Percentiles rank a stretch among this genome's conserved stretches.
Evolutionary conservation across 306 rosid species (phyloP).

Genomic region (Corylus americana): DNA sequence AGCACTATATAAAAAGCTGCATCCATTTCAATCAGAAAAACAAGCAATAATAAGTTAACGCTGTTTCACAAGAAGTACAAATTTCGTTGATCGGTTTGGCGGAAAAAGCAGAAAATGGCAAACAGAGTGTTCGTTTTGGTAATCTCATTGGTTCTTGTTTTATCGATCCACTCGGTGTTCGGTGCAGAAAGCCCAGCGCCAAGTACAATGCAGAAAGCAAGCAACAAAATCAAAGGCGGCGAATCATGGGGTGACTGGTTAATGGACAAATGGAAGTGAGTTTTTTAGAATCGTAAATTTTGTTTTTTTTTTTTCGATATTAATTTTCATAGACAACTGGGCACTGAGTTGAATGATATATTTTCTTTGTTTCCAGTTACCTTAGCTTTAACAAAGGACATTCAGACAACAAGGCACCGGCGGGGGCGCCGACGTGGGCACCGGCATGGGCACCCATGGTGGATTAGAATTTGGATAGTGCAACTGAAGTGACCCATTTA

Average conservation of each 20-base stretch:
- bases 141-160: slow-evolving; percentile 24
- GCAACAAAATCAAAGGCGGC: no score
- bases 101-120: slow-evolving; percentile 25
- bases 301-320: no score
- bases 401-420: not conserved
- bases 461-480: not conserved
- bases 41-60: not conserved
- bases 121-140: slow-evolving; percentile 22
- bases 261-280: not conserved
- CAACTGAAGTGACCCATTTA: not conserved
- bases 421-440: not conserved
- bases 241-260: slow-evolving; percentile 20
- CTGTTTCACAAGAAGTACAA: not conserved
- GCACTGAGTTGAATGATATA: not conserved
- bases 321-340: no score
- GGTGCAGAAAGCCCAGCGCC: slow-evolving; percentile 18
- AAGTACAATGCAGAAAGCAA: not conserved
- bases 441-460: not conserved
- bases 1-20: not conserved
- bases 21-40: not conserved
- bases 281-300: not conserved
- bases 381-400: not conserved
- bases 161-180: slow-evolving; percentile 18
- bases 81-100: not conserved
- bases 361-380: not conserved